Evolutionary conservation across 2,329 filamentous ascomycete genomes (phyloP).

Genomic region (Furcasterigmium furcatum): DNA sequence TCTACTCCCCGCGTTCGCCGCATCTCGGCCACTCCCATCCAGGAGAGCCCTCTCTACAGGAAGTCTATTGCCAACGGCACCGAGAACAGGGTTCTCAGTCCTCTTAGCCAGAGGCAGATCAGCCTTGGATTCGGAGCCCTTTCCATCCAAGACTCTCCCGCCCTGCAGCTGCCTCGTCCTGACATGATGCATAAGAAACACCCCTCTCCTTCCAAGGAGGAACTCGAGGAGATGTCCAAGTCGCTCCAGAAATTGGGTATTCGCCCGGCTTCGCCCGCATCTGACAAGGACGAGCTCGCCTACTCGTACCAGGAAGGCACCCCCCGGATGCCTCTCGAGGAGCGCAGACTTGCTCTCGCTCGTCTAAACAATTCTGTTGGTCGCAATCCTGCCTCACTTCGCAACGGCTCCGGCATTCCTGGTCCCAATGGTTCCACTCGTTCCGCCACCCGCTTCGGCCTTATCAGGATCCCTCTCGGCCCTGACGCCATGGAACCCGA

Average conservation of each 20-base stretch:
- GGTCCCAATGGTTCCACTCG: constrained; percentile 13
- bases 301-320: constrained; percentile 1
- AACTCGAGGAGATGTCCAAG: constrained; percentile 31
- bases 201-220: constrained; percentile 39
- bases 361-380: no score
- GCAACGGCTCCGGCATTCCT: constrained; percentile 12
- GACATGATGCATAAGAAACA: constrained; percentile 31
- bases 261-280: background rate
- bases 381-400: no score
- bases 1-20: constrained; percentile 29
- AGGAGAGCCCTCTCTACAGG: constrained; percentile 43
- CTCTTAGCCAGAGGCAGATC: background rate
- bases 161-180: background rate
- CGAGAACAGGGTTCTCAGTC: background rate
- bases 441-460: constrained; percentile 19
- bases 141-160: background rate
- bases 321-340: constrained; percentile 1
- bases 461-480: constrained; percentile 16
- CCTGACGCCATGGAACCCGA: constrained; percentile 23
- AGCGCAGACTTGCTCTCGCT: no score
- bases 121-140: background rate
- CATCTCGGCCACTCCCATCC: constrained; percentile 12
- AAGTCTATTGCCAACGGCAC: constrained; percentile 16
- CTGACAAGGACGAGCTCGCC: constrained; percentile 23
- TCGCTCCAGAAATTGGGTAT: constrained; percentile 20